Evolutionary conservation across 495 filamentous ascomycete species (phyloP), one percentile per base, ranked within the genome.

Genomic region (Penicillium macrosclerotiorum): DNA sequence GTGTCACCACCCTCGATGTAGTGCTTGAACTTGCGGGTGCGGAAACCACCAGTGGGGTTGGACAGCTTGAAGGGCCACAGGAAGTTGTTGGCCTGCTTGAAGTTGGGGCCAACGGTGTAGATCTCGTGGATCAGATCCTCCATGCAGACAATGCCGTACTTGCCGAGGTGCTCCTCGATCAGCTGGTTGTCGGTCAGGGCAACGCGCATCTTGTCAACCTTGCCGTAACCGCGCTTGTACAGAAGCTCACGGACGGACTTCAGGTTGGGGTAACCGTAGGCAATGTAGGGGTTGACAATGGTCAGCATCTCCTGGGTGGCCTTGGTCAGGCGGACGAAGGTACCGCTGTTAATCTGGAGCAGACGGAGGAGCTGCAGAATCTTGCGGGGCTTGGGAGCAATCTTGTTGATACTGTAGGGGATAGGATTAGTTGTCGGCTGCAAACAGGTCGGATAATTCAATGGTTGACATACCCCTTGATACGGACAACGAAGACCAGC

Each of bases 41-140:
- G 80, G 87, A 98, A 98, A 40, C 94, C 92, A 65, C 93, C 94
- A 52, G 76, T 98, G 62, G 93, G 93, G 79, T 90, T 95, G 80
- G 82, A 89, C 60, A 98, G 84, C 86, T 98, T 97, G 85, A 98
- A 98, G 62, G 93, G 93, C 93, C 93, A 98, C 37, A 98, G 79
- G 83, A 97, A 97, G 86, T 97, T 98, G 82, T 88, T 86, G 67
- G 89, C 89, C 81, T 97, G 90, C 86, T 98, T 98, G 88, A 98
- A 98, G 82, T 95, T 95, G 77, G 92, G 90, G 62, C 91, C 93
- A 52, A 96, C 93, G 48, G 90, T 96, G 80, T 81, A 90, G 79
- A 98, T 95, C 82, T 98, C 93, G 82, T 98, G 93, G 74, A 98
- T 91, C 59, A 98, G 75, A 79, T 97, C 93, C 79, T 98, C 93